Evolutionary conservation across 2,329 filamentous ascomycete species (phyloP).

Genomic region (Sclerotiophoma versabilis): DNA sequence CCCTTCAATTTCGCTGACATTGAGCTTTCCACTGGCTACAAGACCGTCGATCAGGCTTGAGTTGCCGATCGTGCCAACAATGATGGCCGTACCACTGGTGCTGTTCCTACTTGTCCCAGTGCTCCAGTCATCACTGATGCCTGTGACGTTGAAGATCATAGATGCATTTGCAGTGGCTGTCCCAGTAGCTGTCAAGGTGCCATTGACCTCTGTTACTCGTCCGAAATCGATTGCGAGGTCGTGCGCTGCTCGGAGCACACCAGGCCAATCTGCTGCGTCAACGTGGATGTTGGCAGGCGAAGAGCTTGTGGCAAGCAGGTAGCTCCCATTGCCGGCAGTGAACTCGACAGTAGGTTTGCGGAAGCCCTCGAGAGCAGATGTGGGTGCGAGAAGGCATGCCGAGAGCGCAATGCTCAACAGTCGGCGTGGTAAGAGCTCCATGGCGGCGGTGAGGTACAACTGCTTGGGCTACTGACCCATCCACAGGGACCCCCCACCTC

Average conservation of each 20-base stretch:
- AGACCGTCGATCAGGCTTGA: constrained; percentile 68
- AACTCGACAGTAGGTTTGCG: constrained; percentile 60
- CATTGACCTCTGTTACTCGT: constrained; percentile 71
- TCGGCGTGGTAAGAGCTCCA: constrained; percentile 41
- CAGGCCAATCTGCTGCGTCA: constrained; percentile 65
- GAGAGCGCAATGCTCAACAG: constrained; percentile 34
- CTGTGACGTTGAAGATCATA: constrained; percentile 53
- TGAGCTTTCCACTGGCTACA: constrained; percentile 62
- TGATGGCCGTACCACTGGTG: constrained; percentile 58
- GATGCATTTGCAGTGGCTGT: constrained; percentile 56
- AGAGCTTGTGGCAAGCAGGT: constrained; percentile 39
- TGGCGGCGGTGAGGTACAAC: constrained; percentile 17
- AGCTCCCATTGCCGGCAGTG: constrained; percentile 50
- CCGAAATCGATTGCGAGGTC: constrained; percentile 75
- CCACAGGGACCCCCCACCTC: not conserved
- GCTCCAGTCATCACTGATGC: constrained; percentile 46
- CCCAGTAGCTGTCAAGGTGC: constrained; percentile 62
- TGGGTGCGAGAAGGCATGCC: constrained; percentile 27
- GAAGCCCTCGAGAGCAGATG: constrained; percentile 47
- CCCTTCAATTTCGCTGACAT: constrained; percentile 64
- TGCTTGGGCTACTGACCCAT: constrained; percentile 5
- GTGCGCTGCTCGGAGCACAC: constrained; percentile 70
- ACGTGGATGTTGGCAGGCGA: constrained; percentile 43
- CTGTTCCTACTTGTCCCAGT: constrained; percentile 26
- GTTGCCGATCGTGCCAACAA: constrained; percentile 72